A percentile compares a stretch with the other conserved stretches of the same genome.
Conservation (phyloP, 2,329 filamentous ascomycete species). For the Tolypocladium cylindrosporum region DNA sequence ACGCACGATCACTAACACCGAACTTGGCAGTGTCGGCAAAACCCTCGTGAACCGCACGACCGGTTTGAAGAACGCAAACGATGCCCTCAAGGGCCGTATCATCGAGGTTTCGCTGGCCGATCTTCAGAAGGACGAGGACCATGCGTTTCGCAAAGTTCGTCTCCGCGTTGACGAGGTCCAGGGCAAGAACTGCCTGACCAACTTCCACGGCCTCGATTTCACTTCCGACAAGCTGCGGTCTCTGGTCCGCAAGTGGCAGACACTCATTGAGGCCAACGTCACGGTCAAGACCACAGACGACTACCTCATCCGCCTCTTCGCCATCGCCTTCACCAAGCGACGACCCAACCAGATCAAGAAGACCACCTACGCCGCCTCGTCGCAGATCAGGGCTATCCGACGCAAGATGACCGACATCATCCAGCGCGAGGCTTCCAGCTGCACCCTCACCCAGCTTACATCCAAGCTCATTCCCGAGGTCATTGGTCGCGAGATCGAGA, state of each 20-base stretch:
- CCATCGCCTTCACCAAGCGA: constrained; percentile 98
- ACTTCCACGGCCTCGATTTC: constrained; percentile 99
- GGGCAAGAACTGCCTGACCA: constrained; percentile 99
- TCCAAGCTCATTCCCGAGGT: constrained; percentile 99
- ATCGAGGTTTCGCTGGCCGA: constrained; percentile 98
- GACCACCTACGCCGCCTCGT: constrained; percentile 96
- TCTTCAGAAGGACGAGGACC: constrained; percentile 99
- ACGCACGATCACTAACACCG: constrained; percentile 7
- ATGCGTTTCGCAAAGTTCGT: constrained; percentile 99
- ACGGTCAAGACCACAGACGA: constrained; percentile 99
- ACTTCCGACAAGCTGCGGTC: constrained; percentile 99
- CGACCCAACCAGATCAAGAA: constrained; percentile 99
- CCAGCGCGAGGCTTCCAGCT: constrained; percentile 85
- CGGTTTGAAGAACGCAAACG: constrained; percentile 99
- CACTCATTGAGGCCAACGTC: constrained; percentile 98
- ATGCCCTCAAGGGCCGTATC: constrained; percentile 96
- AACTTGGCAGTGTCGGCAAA: constrained; percentile 78
- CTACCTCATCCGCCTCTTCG: constrained; percentile 98
- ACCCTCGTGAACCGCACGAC: constrained; percentile 98
- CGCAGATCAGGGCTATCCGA: constrained; percentile 95
- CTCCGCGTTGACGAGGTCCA: constrained; percentile 97
- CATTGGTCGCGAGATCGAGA: constrained; percentile 99
- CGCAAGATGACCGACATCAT: constrained; percentile 99
- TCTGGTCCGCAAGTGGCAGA: constrained; percentile 99
- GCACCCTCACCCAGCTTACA: constrained; percentile 92